Evolutionary conservation across 495 filamentous ascomycete genomes (phyloP).

Genomic region (Penicillium cosmopolitanum): DNA sequence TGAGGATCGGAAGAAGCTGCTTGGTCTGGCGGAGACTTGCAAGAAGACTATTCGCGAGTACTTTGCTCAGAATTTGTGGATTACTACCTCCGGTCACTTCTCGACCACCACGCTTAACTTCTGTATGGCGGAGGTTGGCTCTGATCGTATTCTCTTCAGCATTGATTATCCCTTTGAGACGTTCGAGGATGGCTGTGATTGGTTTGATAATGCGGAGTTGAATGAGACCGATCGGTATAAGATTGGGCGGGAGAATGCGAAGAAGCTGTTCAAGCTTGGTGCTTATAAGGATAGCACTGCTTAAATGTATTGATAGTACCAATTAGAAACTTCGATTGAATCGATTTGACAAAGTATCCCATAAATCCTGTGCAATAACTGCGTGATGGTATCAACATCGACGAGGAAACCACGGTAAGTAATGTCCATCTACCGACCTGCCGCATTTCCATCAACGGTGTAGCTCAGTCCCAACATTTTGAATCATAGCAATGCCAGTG

Average conservation of each 20-base stretch:
- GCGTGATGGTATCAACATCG: too few species aligned
- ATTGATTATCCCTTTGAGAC: slow-evolving; percentile 59
- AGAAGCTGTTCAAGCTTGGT: slow-evolving; percentile 54
- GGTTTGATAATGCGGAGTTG: slow-evolving; percentile 57
- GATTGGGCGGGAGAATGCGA: slow-evolving; percentile 58
- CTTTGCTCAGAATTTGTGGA: slow-evolving; percentile 64
- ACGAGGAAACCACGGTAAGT: too few species aligned
- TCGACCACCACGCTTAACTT: slow-evolving; percentile 57
- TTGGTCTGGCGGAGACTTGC: slow-evolving; percentile 48
- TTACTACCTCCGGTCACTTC: slow-evolving; percentile 67
- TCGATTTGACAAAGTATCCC: too few species aligned
- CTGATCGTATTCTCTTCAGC: slow-evolving; percentile 51
- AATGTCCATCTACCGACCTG: too few species aligned
- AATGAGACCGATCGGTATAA: slow-evolving; percentile 47
- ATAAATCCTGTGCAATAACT: too few species aligned
- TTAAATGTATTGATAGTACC: slow-evolving; percentile 14
- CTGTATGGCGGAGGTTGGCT: slow-evolving; percentile 47
- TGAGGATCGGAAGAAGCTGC: slow-evolving; percentile 48
- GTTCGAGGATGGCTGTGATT: slow-evolving; percentile 55
- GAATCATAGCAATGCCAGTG: too few species aligned
- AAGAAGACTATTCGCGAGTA: slow-evolving; percentile 59
- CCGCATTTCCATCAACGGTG: too few species aligned
- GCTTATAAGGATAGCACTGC: slow-evolving; percentile 45
- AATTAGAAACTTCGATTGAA: not conserved
- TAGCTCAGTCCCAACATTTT: too few species aligned